Conservation (phyloP, 1,139 yeast species). For the Yamadazyma sp. region DNA sequence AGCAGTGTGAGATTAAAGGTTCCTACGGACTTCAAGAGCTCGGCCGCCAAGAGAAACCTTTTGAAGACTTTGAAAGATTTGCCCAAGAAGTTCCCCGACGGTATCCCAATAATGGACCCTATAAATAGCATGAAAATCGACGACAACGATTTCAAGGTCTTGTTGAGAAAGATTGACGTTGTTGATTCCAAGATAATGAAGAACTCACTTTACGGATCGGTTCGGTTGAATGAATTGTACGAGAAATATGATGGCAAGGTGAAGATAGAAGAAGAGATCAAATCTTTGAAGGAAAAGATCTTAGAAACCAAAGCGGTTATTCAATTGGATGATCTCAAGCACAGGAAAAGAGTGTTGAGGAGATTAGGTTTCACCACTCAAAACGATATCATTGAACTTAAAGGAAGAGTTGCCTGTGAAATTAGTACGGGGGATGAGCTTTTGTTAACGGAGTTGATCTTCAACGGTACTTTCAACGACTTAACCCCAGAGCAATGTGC, state of each 20-base stretch:
- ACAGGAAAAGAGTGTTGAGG: conserved; percentile 88
- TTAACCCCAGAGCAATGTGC: conserved; percentile 89
- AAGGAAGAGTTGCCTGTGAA: conserved; percentile 95
- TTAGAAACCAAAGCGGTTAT: conserved; percentile 86
- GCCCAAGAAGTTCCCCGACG: conserved; percentile 81
- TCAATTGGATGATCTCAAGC: conserved; percentile 90
- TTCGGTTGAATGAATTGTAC: conserved; percentile 62
- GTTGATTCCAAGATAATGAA: conserved; percentile 69
- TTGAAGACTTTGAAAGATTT: conserved; percentile 80
- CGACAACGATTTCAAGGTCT: conserved; percentile 69
- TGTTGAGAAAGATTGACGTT: conserved; percentile 77
- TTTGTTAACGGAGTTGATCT: conserved; percentile 83
- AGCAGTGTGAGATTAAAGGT: conserved; percentile 79
- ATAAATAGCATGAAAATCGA: conserved; percentile 87
- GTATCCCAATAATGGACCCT: conserved; percentile 87
- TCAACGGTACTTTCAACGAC: conserved; percentile 92
- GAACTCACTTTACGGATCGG: conserved; percentile 70
- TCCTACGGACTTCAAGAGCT: conserved; percentile 76
- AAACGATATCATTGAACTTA: conserved; percentile 85
- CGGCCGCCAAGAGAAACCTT: conserved; percentile 70
- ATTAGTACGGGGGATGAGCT: conserved; percentile 94
- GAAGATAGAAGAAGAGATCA: conserved; percentile 59
- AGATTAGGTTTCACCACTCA: conserved; percentile 77
- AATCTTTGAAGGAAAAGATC: conserved; percentile 61
- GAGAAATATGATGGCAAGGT: conserved; percentile 66